Conservation (phyloP, 495 filamentous ascomycete genomes). For the Hypoxylon crocopeplum region DNA sequence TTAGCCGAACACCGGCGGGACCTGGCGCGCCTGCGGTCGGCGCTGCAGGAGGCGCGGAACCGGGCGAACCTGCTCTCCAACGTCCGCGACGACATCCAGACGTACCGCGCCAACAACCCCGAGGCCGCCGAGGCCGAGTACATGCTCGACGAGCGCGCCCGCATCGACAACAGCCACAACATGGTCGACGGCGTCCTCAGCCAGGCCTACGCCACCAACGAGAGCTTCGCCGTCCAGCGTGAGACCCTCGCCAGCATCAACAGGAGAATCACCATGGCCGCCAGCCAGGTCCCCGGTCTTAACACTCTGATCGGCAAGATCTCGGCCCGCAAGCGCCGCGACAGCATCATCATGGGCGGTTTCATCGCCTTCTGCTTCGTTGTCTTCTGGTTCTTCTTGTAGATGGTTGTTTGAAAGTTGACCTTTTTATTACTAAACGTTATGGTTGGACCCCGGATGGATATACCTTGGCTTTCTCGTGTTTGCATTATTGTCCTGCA, state of each 20-base stretch:
- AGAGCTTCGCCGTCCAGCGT: constrained; percentile 85
- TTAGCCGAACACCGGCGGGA: constrained; percentile 87
- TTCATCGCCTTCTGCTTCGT: constrained; percentile 94
- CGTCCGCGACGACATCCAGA: constrained; percentile 89
- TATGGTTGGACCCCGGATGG: constrained; percentile 4
- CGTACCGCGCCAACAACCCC: constrained; percentile 83
- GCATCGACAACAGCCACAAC: constrained; percentile 85
- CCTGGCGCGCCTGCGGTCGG: constrained; percentile 70
- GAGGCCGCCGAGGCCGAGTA: constrained; percentile 88
- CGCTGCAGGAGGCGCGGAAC: constrained; percentile 76
- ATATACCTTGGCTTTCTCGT: constrained; percentile 25
- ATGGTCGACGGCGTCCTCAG: constrained; percentile 90
- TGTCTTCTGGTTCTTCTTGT: constrained; percentile 84
- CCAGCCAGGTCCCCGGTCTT: constrained; percentile 89
- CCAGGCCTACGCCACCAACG: constrained; percentile 96
- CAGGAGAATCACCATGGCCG: constrained; percentile 83
- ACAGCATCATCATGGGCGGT: constrained; percentile 88
- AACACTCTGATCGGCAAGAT: constrained; percentile 94
- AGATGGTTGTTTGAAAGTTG: constrained; percentile 13
- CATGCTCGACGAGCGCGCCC: constrained; percentile 88
- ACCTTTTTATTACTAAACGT: not conserved
- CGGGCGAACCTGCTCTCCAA: constrained; percentile 90
- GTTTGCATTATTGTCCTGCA: constrained; percentile 31
- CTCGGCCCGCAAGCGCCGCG: constrained; percentile 90
- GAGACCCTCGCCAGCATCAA: constrained; percentile 88